These are phyloP conservation scores for Actinidia arguta DNA, from an alignment of 179 eudicot genomes.

Conservation along the genomic window DNA sequence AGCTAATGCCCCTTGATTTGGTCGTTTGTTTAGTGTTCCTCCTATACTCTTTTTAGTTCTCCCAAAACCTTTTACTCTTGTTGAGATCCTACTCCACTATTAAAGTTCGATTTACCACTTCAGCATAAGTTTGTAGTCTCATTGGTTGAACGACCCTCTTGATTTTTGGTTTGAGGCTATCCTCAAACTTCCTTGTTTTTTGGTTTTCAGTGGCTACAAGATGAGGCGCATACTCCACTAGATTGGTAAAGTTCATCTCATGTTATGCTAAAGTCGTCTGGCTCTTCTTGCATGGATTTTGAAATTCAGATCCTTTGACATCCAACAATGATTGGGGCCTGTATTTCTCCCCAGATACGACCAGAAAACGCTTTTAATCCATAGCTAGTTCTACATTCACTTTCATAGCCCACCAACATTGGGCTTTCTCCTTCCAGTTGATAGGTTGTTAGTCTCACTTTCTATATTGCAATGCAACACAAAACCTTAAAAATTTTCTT, in stretches of 20 bases:
- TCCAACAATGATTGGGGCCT: neutral
- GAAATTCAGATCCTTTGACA: neutral
- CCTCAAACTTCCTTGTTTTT: neutral
- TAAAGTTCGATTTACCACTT: neutral
- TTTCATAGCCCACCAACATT: neutral
- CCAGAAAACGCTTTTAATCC: neutral
- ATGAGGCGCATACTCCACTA: neutral
- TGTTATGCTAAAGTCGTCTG: neutral
- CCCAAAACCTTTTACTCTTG: neutral
- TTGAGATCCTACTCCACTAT: neutral
- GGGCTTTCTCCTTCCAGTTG: neutral
- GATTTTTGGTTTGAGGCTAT: neutral
- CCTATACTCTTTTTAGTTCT: neutral
- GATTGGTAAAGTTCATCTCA: neutral
- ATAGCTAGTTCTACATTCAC: neutral
- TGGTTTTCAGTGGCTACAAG: neutral
- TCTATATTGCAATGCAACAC: neutral
- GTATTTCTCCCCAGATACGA: neutral
- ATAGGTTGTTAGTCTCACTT: neutral
- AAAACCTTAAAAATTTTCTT: neutral
- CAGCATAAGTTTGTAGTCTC: neutral
- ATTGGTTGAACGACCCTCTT: neutral
- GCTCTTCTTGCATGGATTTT: neutral
- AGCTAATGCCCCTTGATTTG: neutral
- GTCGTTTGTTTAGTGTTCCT: neutral